Base-by-base conservation (phyloP, 352 stramenopile species). In the Detonula confervacea region DNA sequence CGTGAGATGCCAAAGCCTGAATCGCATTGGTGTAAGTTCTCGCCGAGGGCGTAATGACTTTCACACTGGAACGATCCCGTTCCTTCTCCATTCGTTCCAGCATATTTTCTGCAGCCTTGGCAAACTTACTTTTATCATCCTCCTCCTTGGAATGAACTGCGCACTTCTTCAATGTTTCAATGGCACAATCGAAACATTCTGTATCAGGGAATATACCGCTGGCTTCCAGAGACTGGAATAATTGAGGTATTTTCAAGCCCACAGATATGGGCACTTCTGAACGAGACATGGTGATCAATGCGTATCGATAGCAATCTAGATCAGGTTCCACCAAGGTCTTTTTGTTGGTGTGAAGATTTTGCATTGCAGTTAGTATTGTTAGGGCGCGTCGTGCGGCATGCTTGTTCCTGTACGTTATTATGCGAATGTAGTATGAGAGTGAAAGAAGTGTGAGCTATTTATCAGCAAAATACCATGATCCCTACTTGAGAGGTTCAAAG, bases 1-100 rank as follows among this genome's bases (percentile, higher is more conserved):
- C 73, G 6, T 69, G 78, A 1, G 76, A 27, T 37, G 75, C 62
- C 64, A 89, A 79, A 20, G 88, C 88, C 63, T 89, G 76, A 35
- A 93, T 83, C 0, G 88, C 88, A 80, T 89, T 73, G 46, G 86
- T 93, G 51, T 92, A 92, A 11, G 86, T 80, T 66, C 59, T 39
- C 3, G 79, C 82, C 11, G 74, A 84, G 33, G 88, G 80, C 54
- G 78, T 78, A 0, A 93, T 60, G 6, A 72, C 20, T 2, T 77
- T 66, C 20, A 67, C 64, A 46, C 81, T 89, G 20, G 76, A 89
- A 29, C 86, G 71, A 70, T 90, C 75, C 42, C 77, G 66, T 20
- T 85, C 80, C 47, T 83, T 72, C 39, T 87, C 75, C 88, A 92
- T 92, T 70, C 82, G 61, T 42, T 78, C 42, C 0, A 93, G 52